phyloP scores from a whole-genome alignment of 2,329 filamentous ascomycete genomes.

The Fusarium sp. region DNA sequence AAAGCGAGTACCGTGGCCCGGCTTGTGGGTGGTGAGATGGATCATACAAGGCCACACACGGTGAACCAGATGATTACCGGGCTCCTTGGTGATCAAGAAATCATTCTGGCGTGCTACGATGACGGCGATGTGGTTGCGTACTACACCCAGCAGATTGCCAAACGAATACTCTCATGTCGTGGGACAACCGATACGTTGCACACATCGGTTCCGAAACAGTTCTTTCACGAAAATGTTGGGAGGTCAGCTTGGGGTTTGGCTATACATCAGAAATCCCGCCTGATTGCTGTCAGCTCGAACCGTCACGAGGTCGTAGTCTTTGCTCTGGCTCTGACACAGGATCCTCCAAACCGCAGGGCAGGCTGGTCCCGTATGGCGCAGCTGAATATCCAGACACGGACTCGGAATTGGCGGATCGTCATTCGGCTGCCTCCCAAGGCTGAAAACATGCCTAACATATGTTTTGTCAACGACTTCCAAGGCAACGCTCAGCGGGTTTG shows the following conservation, averaged over 20 bases:
- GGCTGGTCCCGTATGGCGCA: constrained; percentile 7
- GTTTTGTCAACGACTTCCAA: constrained; percentile 61
- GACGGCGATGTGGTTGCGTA: constrained; percentile 82
- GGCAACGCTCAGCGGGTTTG: constrained; percentile 65
- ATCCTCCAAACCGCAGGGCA: constrained; percentile 7
- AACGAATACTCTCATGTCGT: constrained; percentile 55
- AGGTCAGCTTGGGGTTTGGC: constrained; percentile 90
- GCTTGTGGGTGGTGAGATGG: constrained; percentile 66
- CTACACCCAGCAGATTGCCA: constrained; percentile 68
- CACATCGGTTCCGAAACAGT: constrained; percentile 55
- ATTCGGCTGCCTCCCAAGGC: constrained; percentile 57
- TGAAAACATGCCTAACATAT: constrained; percentile 66
- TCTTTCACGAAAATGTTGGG: constrained; percentile 83
- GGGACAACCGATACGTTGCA: constrained; percentile 13
- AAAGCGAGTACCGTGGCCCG: constrained; percentile 57
- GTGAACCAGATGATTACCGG: constrained; percentile 79
- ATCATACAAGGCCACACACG: constrained; percentile 66
- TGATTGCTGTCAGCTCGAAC: constrained; percentile 91
- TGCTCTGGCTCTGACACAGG: constrained; percentile 58
- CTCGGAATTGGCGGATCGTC: constrained; percentile 65
- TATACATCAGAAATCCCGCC: constrained; percentile 81
- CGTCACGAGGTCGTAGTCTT: constrained; percentile 67
- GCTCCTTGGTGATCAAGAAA: constrained; percentile 76
- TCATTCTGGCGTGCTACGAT: constrained; percentile 76
- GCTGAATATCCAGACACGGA: constrained; percentile 48